These are phyloP conservation scores for Blastocladiella britannica DNA, from an alignment of 192 early-diverging fungal species.

Conservation along the genomic window DNA sequence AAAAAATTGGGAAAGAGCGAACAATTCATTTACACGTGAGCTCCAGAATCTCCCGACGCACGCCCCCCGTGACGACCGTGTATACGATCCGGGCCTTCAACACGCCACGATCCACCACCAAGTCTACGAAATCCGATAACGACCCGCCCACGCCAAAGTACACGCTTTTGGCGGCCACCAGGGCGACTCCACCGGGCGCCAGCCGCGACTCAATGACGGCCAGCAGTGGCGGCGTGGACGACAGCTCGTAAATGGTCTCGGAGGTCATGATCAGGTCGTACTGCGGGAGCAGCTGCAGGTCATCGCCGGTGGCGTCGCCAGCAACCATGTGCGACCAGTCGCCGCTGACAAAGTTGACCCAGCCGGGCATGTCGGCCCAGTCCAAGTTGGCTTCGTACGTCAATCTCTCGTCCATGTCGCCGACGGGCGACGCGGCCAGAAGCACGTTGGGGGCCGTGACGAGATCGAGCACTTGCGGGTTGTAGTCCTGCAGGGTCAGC, in stretches of 20 bases:
- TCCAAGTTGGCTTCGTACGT: constrained; percentile 11
- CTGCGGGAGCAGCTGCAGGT: constrained; percentile 4
- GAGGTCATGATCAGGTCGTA: constrained; percentile 28
- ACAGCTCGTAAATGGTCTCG: constrained; percentile 24
- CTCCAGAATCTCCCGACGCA: constrained; percentile 21
- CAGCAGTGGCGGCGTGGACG: constrained; percentile 5
- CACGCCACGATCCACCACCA: constrained; percentile 8
- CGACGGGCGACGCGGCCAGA: constrained; percentile 4
- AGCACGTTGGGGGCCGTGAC: constrained; percentile 31
- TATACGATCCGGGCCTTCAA: constrained; percentile 8
- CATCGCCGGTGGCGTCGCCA: not conserved
- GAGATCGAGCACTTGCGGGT: constrained; percentile 21
- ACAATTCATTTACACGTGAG: constrained; percentile 13
- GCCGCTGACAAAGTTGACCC: constrained; percentile 11
- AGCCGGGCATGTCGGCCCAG: not conserved
- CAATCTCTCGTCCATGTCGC: constrained; percentile 3
- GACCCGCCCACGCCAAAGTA: constrained; percentile 35
- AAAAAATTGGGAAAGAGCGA: too few relatives aligned
- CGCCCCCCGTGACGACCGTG: constrained; percentile 7
- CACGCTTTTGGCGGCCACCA: constrained; percentile 24
- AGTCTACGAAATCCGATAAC: constrained; percentile 13
- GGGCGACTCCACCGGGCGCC: not conserved
- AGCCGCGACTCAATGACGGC: not conserved
- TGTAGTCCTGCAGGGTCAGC: constrained; percentile 34
- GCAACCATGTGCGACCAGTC: constrained; percentile 10